These are phyloP conservation scores for Begonia fuchsioides DNA, from an alignment of 306 rosid species.

Conservation along the genomic window DNA sequence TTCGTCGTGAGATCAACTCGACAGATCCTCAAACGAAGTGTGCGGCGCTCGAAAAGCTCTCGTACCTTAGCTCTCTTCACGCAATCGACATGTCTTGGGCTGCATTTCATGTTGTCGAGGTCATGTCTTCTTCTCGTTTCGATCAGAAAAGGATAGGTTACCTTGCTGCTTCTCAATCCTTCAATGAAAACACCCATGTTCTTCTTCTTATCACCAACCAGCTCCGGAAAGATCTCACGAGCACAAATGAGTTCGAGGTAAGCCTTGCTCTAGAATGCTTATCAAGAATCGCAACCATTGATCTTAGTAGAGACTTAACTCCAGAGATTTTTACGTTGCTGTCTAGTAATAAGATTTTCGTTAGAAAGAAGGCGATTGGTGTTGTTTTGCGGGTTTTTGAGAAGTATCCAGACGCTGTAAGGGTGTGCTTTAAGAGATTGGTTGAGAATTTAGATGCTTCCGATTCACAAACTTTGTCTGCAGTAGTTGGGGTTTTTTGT, in stretches of 20 bases:
- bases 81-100: slow-evolving; percentile 85
- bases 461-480: slow-evolving; percentile 40
- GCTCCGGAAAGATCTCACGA: slow-evolving; percentile 77
- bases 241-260: slow-evolving; percentile 46
- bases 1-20: slow-evolving; percentile 81
- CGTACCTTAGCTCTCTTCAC: slow-evolving; percentile 54
- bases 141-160: slow-evolving; percentile 68
- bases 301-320: slow-evolving; percentile 75
- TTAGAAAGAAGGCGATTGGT: slow-evolving; percentile 64
- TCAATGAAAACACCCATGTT: slow-evolving; percentile 49
- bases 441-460: slow-evolving; percentile 72
- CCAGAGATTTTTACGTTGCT: slow-evolving; percentile 63
- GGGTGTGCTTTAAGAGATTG: slow-evolving; percentile 79
- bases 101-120: slow-evolving; percentile 80
- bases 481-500: slow-evolving; percentile 77
- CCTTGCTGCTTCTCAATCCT: slow-evolving; percentile 67
- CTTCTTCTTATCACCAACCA: slow-evolving; percentile 83
- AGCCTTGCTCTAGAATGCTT: slow-evolving; percentile 63
- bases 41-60: slow-evolving; percentile 63
- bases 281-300: slow-evolving; percentile 53
- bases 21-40: slow-evolving; percentile 63
- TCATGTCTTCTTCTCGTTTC: slow-evolving; percentile 70
- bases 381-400: slow-evolving; percentile 61
- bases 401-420: slow-evolving; percentile 69
- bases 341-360: slow-evolving; percentile 33